A percentile compares a stretch with the other conserved stretches of the same genome.
phyloP scores from a whole-genome alignment of 306 rosid genomes.

The Biancaea sappan region DNA sequence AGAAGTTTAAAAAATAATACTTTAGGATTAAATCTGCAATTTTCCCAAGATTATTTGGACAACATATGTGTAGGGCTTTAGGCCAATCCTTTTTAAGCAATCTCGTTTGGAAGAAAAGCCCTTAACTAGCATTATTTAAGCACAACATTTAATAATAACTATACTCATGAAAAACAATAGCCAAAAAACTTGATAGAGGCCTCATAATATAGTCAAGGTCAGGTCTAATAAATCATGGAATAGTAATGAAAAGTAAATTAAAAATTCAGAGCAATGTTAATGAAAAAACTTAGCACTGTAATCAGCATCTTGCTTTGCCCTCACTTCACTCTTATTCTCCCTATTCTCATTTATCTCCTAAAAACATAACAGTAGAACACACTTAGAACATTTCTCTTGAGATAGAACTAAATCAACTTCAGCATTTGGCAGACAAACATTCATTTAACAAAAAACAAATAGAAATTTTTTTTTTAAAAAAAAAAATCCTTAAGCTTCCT shows the following conservation, averaged over 20 bases:
- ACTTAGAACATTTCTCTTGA: not conserved
- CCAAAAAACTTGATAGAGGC: no score
- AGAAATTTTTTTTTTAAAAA: no score
- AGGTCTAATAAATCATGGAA: not conserved
- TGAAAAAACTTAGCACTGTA: constrained; percentile 37
- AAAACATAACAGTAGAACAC: not conserved
- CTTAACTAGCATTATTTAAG: not conserved
- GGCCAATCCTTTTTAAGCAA: no score
- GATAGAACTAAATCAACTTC: constrained; percentile 11
- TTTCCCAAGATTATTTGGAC: no score
- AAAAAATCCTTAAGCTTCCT: not conserved
- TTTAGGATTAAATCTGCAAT: no score
- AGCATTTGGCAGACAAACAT: not conserved
- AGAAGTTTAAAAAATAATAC: no score
- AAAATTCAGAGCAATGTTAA: not conserved
- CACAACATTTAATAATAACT: no score
- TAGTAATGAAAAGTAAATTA: not conserved
- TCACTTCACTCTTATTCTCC: constrained; percentile 37
- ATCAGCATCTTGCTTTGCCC: constrained; percentile 46
- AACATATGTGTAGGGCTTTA: no score
- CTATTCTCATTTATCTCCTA: constrained; percentile 40
- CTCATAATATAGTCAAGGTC: not conserved
- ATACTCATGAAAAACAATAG: no score
- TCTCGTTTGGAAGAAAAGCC: not conserved
- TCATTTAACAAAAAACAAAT: not conserved